phyloP scores from a whole-genome alignment of 495 filamentous ascomycete species.

The Tricharina praecox region DNA sequence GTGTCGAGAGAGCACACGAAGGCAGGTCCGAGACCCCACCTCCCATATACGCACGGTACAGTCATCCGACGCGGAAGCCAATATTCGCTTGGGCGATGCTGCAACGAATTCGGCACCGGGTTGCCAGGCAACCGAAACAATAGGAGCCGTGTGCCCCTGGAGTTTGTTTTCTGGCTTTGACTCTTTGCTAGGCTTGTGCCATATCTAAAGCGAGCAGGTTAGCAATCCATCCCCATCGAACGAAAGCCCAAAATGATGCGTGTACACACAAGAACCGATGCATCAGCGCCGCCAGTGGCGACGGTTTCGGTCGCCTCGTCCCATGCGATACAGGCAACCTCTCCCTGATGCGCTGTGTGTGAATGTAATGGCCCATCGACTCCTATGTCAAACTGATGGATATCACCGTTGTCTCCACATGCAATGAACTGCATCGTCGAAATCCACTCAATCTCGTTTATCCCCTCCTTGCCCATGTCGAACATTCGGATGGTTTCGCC shows the following conservation, averaged over 20 bases:
- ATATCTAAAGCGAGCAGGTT: constrained; percentile 10
- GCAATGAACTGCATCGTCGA: constrained; percentile 40
- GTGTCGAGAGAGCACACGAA: constrained; percentile 17
- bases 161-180: constrained; percentile 12
- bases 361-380: constrained; percentile 7
- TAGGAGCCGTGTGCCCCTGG: constrained; percentile 10
- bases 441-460: constrained; percentile 45
- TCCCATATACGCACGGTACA: constrained; percentile 23
- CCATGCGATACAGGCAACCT: constrained; percentile 22
- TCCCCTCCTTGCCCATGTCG: constrained; percentile 26
- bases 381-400: constrained; percentile 19
- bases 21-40: constrained; percentile 9
- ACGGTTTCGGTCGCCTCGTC: constrained; percentile 20
- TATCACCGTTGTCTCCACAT: constrained; percentile 32
- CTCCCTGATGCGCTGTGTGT: constrained; percentile 7
- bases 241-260: not conserved
- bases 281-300: constrained; percentile 21
- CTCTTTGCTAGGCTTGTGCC: constrained; percentile 17
- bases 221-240: not conserved
- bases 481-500: constrained; percentile 30
- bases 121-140: constrained; percentile 21
- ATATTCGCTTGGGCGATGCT: constrained; percentile 12
- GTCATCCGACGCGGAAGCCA: constrained; percentile 23
- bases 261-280: constrained; percentile 10
- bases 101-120: constrained; percentile 7